Conservation (phyloP, 805 yeast species). For the Saccharomycopsis javanensis region DNA sequence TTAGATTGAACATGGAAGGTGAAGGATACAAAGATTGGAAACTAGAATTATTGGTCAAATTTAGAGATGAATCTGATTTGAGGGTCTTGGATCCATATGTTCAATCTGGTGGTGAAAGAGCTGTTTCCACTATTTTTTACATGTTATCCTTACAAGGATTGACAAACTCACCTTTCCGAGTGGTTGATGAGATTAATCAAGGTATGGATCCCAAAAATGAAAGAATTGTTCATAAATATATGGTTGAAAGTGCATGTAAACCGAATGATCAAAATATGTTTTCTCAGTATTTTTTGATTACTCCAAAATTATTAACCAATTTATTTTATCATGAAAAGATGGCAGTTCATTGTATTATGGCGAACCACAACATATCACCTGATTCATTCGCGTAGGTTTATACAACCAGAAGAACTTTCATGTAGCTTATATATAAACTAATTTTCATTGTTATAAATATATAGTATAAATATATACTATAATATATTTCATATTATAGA, state of each 20-base stretch:
- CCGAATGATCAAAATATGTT: constrained; percentile 25
- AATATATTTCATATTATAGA: no score
- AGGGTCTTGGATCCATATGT: constrained; percentile 72
- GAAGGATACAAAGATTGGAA: constrained; percentile 59
- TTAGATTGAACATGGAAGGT: constrained; percentile 37
- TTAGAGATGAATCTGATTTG: constrained; percentile 66
- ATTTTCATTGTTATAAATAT: background rate
- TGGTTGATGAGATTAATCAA: constrained; percentile 96
- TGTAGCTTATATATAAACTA: no score
- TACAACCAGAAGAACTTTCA: no score
- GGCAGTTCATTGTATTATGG: constrained; percentile 79
- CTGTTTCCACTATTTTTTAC: constrained; percentile 86
- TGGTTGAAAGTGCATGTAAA: constrained; percentile 76
- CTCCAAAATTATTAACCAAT: constrained; percentile 80
- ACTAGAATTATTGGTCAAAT: constrained; percentile 73
- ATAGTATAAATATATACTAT: no score
- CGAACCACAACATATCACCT: constrained; percentile 24
- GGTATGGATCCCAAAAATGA: constrained; percentile 97
- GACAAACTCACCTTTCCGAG: constrained; percentile 83
- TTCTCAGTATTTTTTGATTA: constrained; percentile 84
- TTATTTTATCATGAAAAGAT: constrained; percentile 68
- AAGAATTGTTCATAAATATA: constrained; percentile 69
- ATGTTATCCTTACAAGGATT: constrained; percentile 84
- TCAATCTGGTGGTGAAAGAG: constrained; percentile 97
- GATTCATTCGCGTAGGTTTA: constrained; percentile 1